These are phyloP conservation scores for Parachlorella kessleri DNA, from an alignment of 139 green algal genomes.

Conservation along the genomic window DNA sequence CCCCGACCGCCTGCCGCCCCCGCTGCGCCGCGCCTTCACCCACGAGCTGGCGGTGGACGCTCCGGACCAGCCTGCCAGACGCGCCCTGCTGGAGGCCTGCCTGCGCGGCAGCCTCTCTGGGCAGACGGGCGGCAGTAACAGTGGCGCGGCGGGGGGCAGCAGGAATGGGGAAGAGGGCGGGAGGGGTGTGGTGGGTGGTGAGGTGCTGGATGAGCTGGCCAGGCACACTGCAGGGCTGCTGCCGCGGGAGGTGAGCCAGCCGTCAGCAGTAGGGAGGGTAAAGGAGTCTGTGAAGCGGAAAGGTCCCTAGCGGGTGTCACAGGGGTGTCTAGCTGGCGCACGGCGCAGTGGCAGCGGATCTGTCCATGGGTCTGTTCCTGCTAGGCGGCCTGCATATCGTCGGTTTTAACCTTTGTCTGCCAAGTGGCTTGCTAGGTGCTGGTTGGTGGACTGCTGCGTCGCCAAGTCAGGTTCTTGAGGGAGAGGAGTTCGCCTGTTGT, in stretches of 20 bases:
- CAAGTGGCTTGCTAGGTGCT: too few species aligned
- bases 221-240: constrained; percentile 80
- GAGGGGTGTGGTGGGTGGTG: constrained; percentile 19
- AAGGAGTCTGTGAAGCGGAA: too few species aligned
- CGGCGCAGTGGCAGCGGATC: background rate
- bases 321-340: too few species aligned
- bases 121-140: background rate
- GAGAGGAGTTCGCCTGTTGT: too few species aligned
- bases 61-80: constrained; percentile 42
- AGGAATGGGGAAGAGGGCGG: background rate
- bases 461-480: too few species aligned
- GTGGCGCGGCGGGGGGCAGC: background rate
- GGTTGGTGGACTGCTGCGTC: too few species aligned
- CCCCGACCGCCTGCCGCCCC: constrained; percentile 57
- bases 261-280: too few species aligned
- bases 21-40: constrained; percentile 82
- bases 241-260: constrained; percentile 67
- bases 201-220: constrained; percentile 40
- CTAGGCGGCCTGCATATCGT: too few species aligned
- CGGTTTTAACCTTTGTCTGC: too few species aligned
- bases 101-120: background rate
- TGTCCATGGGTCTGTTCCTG: too few species aligned
- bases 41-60: constrained; percentile 70
- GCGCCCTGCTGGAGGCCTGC: background rate
- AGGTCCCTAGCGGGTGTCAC: too few species aligned